Evolutionary conservation across 768 basidiomycete species (phyloP), one percentile per base, ranked within the genome.

Genomic region (Lentinus brumalis): DNA sequence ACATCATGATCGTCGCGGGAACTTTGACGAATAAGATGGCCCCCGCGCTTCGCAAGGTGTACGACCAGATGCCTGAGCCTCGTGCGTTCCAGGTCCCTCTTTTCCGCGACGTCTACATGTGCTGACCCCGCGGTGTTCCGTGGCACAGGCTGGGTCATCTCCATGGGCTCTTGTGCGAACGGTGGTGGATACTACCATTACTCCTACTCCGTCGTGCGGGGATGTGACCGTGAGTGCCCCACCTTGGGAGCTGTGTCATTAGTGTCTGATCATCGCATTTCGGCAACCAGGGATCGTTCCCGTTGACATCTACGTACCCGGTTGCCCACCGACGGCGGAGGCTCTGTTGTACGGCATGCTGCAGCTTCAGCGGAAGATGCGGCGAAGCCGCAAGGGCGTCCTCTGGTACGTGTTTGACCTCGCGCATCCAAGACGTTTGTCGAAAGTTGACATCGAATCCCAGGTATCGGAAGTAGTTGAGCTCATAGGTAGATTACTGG

Each of bases 21-120:
- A 99, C 97, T 0, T 78, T 99, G 69, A 99, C 97, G 63, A 99
- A 99, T 81, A 98, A 99, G 80, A 99, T 99, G 97, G 97, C 96
- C 5, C 97, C 97, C 44, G 96, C 97, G 8, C 74, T 99, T 72
- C 85, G 97, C 69, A 98, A 95, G 76, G 96, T 95, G 57, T 95
- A 95, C 70, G 94, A 96, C 76, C 94, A 99, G 75, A 98, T 98
- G 96, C 97, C 97, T 35, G 95, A 98, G 70, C 97, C 97, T 60
- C 86, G 90, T 89, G 75, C 51, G 87, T 81, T 15, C 35, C 50
- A 49, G 41, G 57, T 14, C 29, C 21, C 46, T 40, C 44, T 54
- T 18, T 29, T 12, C n/a, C 29, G 18, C 2, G 7, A 41, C 35
- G 11, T 54, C 29, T 40, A 47, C 21, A 18, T 53, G 11, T 46